Evolutionary conservation across 78 protist genomes (phyloP).

Genomic region (slime mould (Dictyostelium discoideum)): dicty_2.7 NC_007088.5:4509001-4509500

Average conservation of each 20-base stretch:
- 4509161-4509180: constrained; percentile 67
- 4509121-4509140: constrained; percentile 66
- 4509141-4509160: constrained; percentile 63
- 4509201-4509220: constrained; percentile 51
- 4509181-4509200: constrained; percentile 43
- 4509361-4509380: constrained; percentile 53
- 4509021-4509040: constrained; percentile 5
- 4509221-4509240: neutral
- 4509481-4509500: neutral
- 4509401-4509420: constrained; percentile 43
- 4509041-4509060: constrained; percentile 20
- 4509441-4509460: neutral
- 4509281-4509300: neutral
- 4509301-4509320: constrained; percentile 7
- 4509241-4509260: neutral
- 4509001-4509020: neutral
- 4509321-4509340: constrained; percentile 28
- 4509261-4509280: neutral
- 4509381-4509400: constrained; percentile 44
- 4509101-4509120: constrained; percentile 9
- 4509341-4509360: constrained; percentile 64
- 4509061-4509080: constrained; percentile 33
- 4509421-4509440: constrained; percentile 46
- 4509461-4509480: neutral
- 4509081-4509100: constrained; percentile 1